Base-by-base conservation (phyloP, 352 stramenopile genomes). In the Phytophthora sojae region DNA sequence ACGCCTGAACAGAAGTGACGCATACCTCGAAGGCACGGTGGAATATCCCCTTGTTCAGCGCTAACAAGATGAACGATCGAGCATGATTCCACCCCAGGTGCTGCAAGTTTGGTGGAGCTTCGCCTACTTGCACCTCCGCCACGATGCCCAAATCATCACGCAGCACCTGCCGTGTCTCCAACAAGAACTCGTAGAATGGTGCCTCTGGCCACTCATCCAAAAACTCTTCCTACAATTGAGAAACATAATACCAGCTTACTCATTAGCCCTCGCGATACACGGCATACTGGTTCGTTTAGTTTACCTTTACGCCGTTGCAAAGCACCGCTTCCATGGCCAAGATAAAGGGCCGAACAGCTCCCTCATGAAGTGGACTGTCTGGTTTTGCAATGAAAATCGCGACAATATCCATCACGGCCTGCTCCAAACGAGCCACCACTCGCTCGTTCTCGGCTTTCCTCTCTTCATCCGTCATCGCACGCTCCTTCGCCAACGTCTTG, bases 41-140 rank as follows among this genome's bases (percentile, higher is more conserved):
- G 8, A 95, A 78, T 32, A 95, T 83, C 35, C 83, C 83, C 61
- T 87, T 91, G 53, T 91, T 95, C 50, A 95, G 70, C n/a, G 86
- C 85, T 45, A 88, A 50, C 17, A 89, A 75, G 7, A 95, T 62
- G 52, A 94, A 83, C 2, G 80, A 82, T 4, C 88, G 88, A 6
- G 88, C 79, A n/a, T 73, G 76, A 3, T 79, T 90, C 88, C 88
- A 95, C 0, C 88, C 88, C 4, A 95, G 55, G 69, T 77, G 80
- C 23, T 76, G 71, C 3, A 90, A 70, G n/a, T 81, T 83, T 14
- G 42, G 35, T 12, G 76, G 71, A 17, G 73, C 51, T 14, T 68
- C 32, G 11, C 86, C 63, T 9, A 67, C 56, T 51, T 85, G 72
- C 8, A 89, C 83, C 61, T 91, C 72, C 0, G 68, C 73, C 17